Evolutionary conservation across 257 asterid species (phyloP).

Genomic region (Plantago major): DNA sequence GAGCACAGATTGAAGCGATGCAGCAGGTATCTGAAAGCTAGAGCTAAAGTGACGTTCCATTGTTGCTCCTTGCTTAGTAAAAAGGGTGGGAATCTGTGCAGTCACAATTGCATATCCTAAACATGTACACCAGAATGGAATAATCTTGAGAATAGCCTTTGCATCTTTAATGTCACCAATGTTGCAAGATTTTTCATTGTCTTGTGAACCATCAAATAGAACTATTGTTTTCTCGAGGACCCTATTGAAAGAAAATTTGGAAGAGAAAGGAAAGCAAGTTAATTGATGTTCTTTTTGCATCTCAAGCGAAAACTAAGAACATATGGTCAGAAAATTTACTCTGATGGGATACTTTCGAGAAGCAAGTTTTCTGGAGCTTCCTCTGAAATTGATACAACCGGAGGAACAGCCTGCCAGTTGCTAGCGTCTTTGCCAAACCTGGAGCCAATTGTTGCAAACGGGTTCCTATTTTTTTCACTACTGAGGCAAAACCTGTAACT

Average conservation of each 20-base stretch:
- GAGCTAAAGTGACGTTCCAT: slow-evolving; percentile 12
- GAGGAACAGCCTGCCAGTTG: not conserved
- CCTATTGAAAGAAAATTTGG: too few species aligned
- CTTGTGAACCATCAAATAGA: not conserved
- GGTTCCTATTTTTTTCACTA: not conserved
- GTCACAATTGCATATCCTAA: slow-evolving; percentile 8
- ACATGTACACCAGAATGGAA: slow-evolving; percentile 17
- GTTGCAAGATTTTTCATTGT: not conserved
- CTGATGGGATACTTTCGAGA: not conserved
- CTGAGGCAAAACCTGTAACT: not conserved
- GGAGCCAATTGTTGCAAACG: not conserved
- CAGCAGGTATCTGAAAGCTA: slow-evolving; percentile 13
- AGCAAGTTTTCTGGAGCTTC: not conserved
- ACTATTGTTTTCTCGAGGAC: slow-evolving; percentile 1
- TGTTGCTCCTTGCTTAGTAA: slow-evolving; percentile 22
- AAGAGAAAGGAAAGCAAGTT: not conserved
- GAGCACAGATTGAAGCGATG: slow-evolving; percentile 11
- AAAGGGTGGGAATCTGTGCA: slow-evolving; percentile 11
- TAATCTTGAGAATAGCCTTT: slow-evolving; percentile 13
- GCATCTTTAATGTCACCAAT: slow-evolving; percentile 16
- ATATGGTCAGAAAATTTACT: not conserved
- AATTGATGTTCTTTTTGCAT: too few species aligned
- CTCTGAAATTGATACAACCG: not conserved
- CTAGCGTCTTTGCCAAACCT: slow-evolving; percentile 12
- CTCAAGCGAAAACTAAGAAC: too few species aligned